phyloP scores from a whole-genome alignment of 352 stramenopile genomes.

The Albugo laibachii region DNA sequence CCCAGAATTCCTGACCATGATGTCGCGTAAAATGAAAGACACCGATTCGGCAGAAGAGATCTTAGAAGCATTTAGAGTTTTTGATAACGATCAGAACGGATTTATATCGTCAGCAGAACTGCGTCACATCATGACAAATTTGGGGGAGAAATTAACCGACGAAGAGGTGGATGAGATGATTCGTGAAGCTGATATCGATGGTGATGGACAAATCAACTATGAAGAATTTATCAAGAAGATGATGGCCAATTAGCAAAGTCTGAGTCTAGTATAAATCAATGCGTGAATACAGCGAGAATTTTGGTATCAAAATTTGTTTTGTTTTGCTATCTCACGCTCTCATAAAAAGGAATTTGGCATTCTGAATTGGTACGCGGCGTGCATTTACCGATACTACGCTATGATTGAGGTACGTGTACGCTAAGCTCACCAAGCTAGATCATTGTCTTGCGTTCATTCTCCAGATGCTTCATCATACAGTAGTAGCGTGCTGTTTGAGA shows the following conservation, averaged over 20 bases:
- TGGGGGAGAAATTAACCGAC: conserved; percentile 97
- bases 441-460: too few relatives aligned
- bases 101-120: conserved; percentile 97
- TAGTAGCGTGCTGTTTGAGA: too few relatives aligned
- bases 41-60: conserved; percentile 98
- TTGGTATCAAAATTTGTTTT: too few relatives aligned
- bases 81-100: conserved; percentile 97
- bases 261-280: too few relatives aligned
- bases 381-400: too few relatives aligned
- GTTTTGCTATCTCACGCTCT: too few relatives aligned
- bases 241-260: conserved; percentile 85
- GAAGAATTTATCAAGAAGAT: conserved; percentile 99
- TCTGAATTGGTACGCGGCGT: too few relatives aligned
- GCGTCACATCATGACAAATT: conserved; percentile 98
- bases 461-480: too few relatives aligned
- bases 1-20: conserved; percentile 99
- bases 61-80: conserved; percentile 96
- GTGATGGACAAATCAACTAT: conserved; percentile 98
- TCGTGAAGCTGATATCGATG: conserved; percentile 95
- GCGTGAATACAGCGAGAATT: too few relatives aligned
- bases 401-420: too few relatives aligned
- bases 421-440: too few relatives aligned
- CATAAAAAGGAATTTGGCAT: too few relatives aligned
- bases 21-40: conserved; percentile 99
- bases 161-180: conserved; percentile 99